These are phyloP conservation scores for Pisolithus marmoratus DNA, from an alignment of 768 basidiomycete genomes.

Conservation along the genomic window DNA sequence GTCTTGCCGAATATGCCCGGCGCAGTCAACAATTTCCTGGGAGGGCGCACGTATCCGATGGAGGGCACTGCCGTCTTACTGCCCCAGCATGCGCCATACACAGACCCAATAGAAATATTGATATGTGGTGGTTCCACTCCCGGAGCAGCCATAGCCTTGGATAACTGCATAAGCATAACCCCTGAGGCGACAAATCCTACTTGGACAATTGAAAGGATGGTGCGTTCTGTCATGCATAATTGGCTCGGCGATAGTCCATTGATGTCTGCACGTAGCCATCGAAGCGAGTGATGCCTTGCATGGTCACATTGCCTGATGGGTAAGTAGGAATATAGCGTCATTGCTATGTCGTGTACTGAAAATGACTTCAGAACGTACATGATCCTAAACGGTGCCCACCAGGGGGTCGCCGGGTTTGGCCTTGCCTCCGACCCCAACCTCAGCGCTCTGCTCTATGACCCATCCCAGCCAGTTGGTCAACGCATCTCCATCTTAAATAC, in stretches of 20 bases:
- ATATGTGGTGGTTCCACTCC: constrained; percentile 73
- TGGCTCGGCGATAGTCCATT: constrained; percentile 1
- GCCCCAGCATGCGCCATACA: constrained; percentile 69
- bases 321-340: constrained; percentile 1
- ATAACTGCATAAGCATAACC: constrained; percentile 66
- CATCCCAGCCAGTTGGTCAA: constrained; percentile 48
- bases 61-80: constrained; percentile 67
- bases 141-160: constrained; percentile 45
- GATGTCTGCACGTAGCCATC: constrained; percentile 42
- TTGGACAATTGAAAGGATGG: constrained; percentile 80
- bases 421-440: constrained; percentile 60
- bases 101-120: constrained; percentile 60
- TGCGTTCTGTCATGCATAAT: constrained; percentile 25
- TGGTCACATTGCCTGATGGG: constrained; percentile 54
- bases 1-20: constrained; percentile 71
- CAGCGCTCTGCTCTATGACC: constrained; percentile 65
- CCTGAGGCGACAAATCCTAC: constrained; percentile 58
- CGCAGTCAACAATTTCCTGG: constrained; percentile 64
- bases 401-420: constrained; percentile 71
- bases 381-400: constrained; percentile 69
- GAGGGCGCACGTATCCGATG: constrained; percentile 72
- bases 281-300: constrained; percentile 71
- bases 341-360: neutral
- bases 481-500: constrained; percentile 62
- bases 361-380: constrained; percentile 54